Percentiles rank a stretch among this genome's conserved stretches.
Evolutionary conservation across 148 eudicot genomes (phyloP).

Genomic region (Vaccinium macrocarpon): DNA sequence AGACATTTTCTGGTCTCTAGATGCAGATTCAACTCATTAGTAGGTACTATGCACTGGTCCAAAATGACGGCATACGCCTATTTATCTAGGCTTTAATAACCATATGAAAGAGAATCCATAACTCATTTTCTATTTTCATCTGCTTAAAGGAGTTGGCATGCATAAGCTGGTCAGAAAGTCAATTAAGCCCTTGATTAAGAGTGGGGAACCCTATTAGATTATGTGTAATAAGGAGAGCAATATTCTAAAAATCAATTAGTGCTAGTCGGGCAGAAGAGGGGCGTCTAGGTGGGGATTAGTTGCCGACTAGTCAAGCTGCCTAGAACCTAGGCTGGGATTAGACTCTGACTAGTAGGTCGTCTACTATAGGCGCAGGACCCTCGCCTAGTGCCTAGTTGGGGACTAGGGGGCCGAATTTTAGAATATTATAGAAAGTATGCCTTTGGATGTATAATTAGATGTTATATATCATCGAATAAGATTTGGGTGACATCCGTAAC

Average conservation of each 20-base stretch:
- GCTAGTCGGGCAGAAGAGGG: too few relatives aligned
- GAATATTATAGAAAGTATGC: too few relatives aligned
- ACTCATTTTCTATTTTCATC: not conserved
- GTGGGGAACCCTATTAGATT: not conserved
- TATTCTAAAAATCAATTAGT: too few relatives aligned
- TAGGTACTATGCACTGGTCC: slow-evolving; percentile 7
- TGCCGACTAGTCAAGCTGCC: too few relatives aligned
- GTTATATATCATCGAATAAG: not conserved
- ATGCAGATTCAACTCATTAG: not conserved
- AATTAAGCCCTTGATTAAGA: slow-evolving; percentile 2
- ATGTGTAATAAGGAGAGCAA: not conserved
- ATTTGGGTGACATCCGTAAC: not conserved
- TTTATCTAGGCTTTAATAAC: not conserved
- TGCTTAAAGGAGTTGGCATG: not conserved
- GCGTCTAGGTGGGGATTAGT: too few relatives aligned
- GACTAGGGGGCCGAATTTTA: too few relatives aligned
- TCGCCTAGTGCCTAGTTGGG: too few relatives aligned
- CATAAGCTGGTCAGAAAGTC: not conserved
- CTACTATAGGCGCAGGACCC: too few relatives aligned
- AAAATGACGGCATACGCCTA: slow-evolving; percentile 18
- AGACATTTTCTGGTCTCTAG: not conserved
- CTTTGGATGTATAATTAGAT: not conserved
- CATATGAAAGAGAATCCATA: not conserved
- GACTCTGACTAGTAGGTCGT: too few relatives aligned
- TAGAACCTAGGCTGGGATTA: too few relatives aligned